Percentiles rank a stretch among this genome's conserved stretches.
phyloP scores from a whole-genome alignment of 768 basidiomycete species.

The Leccinum barrowsii region DNA sequence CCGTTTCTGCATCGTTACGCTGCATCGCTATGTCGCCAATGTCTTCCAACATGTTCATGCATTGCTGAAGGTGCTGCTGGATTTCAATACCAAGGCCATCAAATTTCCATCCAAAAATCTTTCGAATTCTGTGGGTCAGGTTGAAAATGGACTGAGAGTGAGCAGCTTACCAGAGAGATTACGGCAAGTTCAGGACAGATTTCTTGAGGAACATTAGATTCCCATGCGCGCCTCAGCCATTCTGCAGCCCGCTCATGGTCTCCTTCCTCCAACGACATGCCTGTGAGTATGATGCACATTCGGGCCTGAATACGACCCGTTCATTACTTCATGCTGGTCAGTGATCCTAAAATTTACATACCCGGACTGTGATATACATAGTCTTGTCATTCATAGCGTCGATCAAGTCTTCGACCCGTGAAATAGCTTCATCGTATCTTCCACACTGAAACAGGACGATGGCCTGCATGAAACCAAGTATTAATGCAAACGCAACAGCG shows the following conservation, averaged over 20 bases:
- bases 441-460: constrained; percentile 8
- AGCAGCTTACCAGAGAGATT: constrained; percentile 9
- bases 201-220: neutral
- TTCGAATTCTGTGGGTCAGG: neutral
- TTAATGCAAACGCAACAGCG: neutral
- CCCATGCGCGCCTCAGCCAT: neutral
- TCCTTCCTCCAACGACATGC: neutral
- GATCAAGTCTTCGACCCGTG: constrained; percentile 4
- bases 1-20: neutral
- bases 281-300: constrained; percentile 2
- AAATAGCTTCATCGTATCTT: neutral
- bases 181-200: neutral
- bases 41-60: neutral
- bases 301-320: neutral
- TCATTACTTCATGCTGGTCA: neutral
- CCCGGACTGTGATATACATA: neutral
- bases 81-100: neutral
- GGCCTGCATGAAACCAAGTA: neutral
- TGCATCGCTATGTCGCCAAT: neutral
- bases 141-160: no score
- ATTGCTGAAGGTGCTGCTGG: neutral
- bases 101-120: constrained; percentile 15
- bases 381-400: neutral
- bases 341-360: neutral
- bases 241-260: neutral